Percentiles rank a stretch among this genome's conserved stretches.
Evolutionary conservation across 2,329 filamentous ascomycete genomes (phyloP).

Genomic region (Venturia asperata): DNA sequence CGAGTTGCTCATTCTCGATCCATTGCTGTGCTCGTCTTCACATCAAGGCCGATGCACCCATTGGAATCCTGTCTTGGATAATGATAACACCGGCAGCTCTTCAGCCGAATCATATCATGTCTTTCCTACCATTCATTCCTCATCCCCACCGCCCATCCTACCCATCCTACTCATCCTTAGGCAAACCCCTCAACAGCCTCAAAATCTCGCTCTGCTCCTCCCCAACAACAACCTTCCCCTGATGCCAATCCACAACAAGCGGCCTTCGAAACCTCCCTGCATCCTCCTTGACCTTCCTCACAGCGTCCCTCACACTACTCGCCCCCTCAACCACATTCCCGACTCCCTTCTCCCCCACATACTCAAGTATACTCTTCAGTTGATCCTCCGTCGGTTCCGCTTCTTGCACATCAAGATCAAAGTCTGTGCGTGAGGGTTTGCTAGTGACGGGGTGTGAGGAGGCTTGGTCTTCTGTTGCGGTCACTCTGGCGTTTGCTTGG

Average conservation of each 20-base stretch:
- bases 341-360: constrained; percentile 58
- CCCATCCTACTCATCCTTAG: constrained; percentile 31
- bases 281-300: constrained; percentile 69
- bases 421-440: constrained; percentile 56
- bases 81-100: too few relatives aligned
- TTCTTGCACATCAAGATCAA: constrained; percentile 81
- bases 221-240: constrained; percentile 45
- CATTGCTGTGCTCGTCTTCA: too few relatives aligned
- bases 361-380: constrained; percentile 75
- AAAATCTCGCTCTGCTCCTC: constrained; percentile 85
- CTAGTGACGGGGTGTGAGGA: constrained; percentile 57
- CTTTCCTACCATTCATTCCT: background rate
- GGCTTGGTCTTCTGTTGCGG: constrained; percentile 68
- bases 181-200: constrained; percentile 61
- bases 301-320: constrained; percentile 52
- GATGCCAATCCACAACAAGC: constrained; percentile 40
- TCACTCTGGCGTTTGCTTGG: constrained; percentile 59
- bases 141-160: background rate
- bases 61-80: too few relatives aligned
- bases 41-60: too few relatives aligned
- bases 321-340: constrained; percentile 69
- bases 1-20: too few relatives aligned
- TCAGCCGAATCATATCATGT: background rate
- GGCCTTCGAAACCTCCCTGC: constrained; percentile 64
- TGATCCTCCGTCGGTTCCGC: constrained; percentile 73